Evolutionary conservation across 1,284 basidiomycete genomes (phyloP).

Genomic region (Ustilago esculenta): DNA sequence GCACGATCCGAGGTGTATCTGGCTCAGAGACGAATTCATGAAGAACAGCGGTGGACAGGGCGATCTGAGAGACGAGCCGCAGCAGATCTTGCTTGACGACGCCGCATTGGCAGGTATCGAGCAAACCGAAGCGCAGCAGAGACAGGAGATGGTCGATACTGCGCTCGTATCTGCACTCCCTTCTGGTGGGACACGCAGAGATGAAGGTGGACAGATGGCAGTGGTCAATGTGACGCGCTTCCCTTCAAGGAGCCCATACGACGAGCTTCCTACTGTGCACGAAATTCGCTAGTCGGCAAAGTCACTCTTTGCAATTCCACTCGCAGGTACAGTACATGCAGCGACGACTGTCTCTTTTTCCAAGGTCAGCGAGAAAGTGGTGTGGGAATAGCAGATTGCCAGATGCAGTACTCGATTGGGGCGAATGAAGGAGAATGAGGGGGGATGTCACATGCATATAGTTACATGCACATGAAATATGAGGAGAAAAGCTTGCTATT

Average conservation of each 20-base stretch:
- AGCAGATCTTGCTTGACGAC: slow-evolving; percentile 18
- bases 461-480: too few relatives aligned
- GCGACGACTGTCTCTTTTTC: too few relatives aligned
- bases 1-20: slow-evolving; percentile 25
- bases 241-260: slow-evolving; percentile 4
- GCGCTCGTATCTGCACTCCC: slow-evolving; percentile 2
- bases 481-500: too few relatives aligned
- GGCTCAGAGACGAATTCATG: slow-evolving; percentile 31
- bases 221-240: slow-evolving; percentile 1
- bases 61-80: slow-evolving; percentile 21
- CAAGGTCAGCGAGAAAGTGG: too few relatives aligned
- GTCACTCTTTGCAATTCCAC: too few relatives aligned
- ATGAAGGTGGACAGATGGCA: not conserved
- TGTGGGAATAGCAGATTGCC: too few relatives aligned
- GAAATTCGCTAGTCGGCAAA: slow-evolving; percentile 13
- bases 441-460: too few relatives aligned
- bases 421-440: too few relatives aligned
- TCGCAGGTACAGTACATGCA: too few relatives aligned
- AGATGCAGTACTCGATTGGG: too few relatives aligned
- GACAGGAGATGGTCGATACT: not conserved
- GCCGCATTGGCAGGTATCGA: not conserved
- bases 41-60: slow-evolving; percentile 21
- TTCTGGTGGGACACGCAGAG: not conserved
- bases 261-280: slow-evolving; percentile 17
- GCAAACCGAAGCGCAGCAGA: not conserved